Evolutionary conservation across 2,329 filamentous ascomycete genomes (phyloP).

Genomic region (Aureobasidium sp.): DNA sequence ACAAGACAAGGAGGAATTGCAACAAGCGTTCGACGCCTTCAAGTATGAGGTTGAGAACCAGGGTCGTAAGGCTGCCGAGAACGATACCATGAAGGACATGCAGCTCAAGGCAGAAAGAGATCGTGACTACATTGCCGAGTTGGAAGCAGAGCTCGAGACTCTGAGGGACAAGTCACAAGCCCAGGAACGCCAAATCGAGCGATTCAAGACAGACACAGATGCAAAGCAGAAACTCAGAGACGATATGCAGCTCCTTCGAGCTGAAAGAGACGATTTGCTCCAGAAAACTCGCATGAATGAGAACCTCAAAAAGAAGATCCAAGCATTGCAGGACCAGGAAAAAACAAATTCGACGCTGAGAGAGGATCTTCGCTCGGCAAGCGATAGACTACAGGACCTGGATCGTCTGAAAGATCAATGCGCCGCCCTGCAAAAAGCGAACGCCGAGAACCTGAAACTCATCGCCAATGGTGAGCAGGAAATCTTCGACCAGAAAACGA

Average conservation of each 20-base stretch:
- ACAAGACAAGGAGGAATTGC: conserved; percentile 37
- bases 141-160: conserved; percentile 41
- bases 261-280: conserved; percentile 43
- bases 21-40: conserved; percentile 43
- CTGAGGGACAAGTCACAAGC: conserved; percentile 39
- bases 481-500: conserved; percentile 45
- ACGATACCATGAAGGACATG: conserved; percentile 39
- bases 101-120: conserved; percentile 39
- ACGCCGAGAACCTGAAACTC: conserved; percentile 44
- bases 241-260: conserved; percentile 42
- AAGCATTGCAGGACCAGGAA: conserved; percentile 42
- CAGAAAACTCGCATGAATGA: conserved; percentile 46
- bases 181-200: conserved; percentile 40
- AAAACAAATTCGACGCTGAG: conserved; percentile 37
- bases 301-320: conserved; percentile 49
- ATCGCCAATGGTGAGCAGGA: conserved; percentile 46
- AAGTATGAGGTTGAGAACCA: conserved; percentile 38
- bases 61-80: conserved; percentile 31
- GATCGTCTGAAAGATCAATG: conserved; percentile 40
- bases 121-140: conserved; percentile 43
- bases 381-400: conserved; percentile 39
- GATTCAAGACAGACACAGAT: conserved; percentile 37
- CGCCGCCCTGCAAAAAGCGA: conserved; percentile 41
- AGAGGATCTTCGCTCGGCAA: conserved; percentile 39
- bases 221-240: conserved; percentile 43